Evolutionary conservation across 257 asterid species (phyloP).

Genomic region (Cynanchum wilfordii): DNA sequence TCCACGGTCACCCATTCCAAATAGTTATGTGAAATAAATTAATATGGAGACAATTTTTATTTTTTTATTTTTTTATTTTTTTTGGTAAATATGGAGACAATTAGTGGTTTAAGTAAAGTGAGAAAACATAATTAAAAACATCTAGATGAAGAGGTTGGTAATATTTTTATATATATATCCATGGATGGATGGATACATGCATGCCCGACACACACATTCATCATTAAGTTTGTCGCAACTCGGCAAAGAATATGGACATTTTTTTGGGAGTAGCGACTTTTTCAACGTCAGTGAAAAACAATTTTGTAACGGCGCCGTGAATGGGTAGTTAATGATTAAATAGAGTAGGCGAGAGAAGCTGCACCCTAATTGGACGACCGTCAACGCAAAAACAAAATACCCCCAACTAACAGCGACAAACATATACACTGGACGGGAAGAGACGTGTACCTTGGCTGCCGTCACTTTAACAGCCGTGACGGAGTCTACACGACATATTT

Average conservation of each 20-base stretch:
- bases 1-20: background rate
- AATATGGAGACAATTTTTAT: too few species aligned
- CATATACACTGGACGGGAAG: too few species aligned
- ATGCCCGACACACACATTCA: background rate
- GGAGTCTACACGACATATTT: conserved; percentile 10
- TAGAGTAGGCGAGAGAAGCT: conserved; percentile 2
- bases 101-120: too few species aligned
- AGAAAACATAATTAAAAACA: too few species aligned
- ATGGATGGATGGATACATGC: background rate
- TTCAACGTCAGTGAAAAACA: conserved; percentile 6
- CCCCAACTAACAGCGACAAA: background rate
- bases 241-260: background rate
- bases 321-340: conserved; percentile 14
- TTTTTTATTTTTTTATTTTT: too few species aligned
- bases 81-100: too few species aligned
- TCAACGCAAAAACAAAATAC: conserved; percentile 9
- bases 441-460: conserved; percentile 21
- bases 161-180: too few species aligned
- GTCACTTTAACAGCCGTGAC: conserved; percentile 17
- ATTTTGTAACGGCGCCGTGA: conserved; percentile 28
- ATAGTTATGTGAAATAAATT: too few species aligned
- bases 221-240: background rate
- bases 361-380: conserved; percentile 27
- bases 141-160: too few species aligned
- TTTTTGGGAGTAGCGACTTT: background rate